These are phyloP conservation scores for Picea sitchensis DNA, from an alignment of 75 land plant genomes.

Conservation along the genomic window DNA sequence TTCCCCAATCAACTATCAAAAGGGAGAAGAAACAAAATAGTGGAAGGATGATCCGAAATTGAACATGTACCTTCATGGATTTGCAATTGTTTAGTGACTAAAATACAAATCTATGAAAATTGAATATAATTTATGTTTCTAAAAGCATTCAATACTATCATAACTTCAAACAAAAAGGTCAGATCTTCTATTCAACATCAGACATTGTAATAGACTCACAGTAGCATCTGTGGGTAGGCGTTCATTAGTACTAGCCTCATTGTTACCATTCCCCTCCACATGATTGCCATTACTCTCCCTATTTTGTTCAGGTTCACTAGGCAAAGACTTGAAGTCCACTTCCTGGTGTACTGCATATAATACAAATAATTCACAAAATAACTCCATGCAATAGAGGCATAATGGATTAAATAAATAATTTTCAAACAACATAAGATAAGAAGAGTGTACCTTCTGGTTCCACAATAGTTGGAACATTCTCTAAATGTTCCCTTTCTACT, in stretches of 20 bases:
- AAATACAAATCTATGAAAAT: no score
- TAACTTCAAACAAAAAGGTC: background rate
- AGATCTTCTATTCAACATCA: background rate
- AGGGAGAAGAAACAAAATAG: background rate
- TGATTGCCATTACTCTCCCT: background rate
- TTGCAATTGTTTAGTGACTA: background rate
- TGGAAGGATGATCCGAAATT: background rate
- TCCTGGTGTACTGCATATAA: slow-evolving; percentile 20
- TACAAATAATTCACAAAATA: background rate
- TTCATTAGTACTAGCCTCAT: background rate
- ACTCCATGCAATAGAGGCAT: background rate
- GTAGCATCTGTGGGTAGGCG: background rate
- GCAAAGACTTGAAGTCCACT: slow-evolving; percentile 40
- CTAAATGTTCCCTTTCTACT: background rate
- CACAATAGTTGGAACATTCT: background rate
- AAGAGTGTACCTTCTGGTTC: slow-evolving; percentile 1
- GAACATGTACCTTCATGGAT: background rate
- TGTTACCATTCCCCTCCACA: slow-evolving; percentile 1
- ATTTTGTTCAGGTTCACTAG: slow-evolving; percentile 21
- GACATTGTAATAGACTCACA: background rate
- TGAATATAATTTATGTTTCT: no score
- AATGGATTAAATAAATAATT: background rate
- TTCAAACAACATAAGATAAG: background rate
- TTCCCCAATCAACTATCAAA: background rate
- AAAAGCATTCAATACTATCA: no score